Evolutionary conservation across 495 filamentous ascomycete species (phyloP).

Genomic region (Thermothielavioides terrestris): DNA sequence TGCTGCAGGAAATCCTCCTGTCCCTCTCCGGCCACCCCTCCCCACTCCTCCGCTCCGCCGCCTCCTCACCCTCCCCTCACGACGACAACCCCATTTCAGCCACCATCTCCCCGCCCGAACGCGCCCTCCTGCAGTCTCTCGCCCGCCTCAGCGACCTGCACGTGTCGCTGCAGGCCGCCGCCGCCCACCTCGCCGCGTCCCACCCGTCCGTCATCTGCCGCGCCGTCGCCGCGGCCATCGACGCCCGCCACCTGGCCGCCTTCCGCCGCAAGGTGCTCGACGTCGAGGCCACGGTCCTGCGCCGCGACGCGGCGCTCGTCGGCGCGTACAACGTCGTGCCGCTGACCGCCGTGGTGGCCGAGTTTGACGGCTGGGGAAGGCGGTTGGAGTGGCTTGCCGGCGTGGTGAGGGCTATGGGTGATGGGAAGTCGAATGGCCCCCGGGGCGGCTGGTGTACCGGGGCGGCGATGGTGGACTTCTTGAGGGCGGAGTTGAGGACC

Average conservation of each 20-base stretch:
- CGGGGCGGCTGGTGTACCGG: conserved; percentile 34
- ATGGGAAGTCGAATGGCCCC: conserved; percentile 7
- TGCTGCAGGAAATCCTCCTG: conserved; percentile 96
- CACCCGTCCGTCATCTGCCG: conserved; percentile 77
- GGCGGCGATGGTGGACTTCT: conserved; percentile 63
- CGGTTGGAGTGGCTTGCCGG: conserved; percentile 80
- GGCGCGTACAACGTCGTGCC: conserved; percentile 91
- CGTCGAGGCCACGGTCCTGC: conserved; percentile 70
- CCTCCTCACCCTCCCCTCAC: conserved; percentile 26
- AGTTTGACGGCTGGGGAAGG: conserved; percentile 78
- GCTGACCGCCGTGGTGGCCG: conserved; percentile 68
- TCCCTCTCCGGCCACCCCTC: conserved; percentile 90
- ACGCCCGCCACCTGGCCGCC: conserved; percentile 58
- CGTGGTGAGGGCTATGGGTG: conserved; percentile 53
- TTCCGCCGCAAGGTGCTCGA: conserved; percentile 79
- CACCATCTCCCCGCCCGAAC: conserved; percentile 64
- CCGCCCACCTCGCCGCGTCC: conserved; percentile 53
- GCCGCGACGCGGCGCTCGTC: conserved; percentile 60
- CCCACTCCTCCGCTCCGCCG: conserved; percentile 56
- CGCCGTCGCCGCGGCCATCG: conserved; percentile 74
- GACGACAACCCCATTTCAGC: conserved; percentile 26
- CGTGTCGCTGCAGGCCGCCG: conserved; percentile 53
- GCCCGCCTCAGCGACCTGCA: conserved; percentile 70
- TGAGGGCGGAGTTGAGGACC: conserved; percentile 69
- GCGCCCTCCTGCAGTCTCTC: conserved; percentile 68